A percentile compares a stretch with the other conserved stretches of the same genome.
These are phyloP conservation scores for Spinacia oleracea DNA, from an alignment of 179 eudicot genomes.

Conservation along the genomic window DNA sequence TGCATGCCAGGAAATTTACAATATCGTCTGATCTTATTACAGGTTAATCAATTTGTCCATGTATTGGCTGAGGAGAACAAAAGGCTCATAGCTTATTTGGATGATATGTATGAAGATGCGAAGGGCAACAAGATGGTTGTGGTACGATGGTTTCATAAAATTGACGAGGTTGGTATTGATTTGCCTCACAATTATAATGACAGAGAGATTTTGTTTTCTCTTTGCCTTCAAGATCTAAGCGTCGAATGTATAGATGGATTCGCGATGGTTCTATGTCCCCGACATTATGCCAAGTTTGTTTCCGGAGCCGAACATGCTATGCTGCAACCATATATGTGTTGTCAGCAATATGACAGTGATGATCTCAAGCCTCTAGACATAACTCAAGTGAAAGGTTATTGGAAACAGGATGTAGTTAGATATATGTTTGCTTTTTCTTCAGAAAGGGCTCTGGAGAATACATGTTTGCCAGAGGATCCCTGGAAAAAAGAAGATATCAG, in stretches of 20 bases:
- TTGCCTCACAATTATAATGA: conserved; percentile 71
- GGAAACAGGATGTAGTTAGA: conserved; percentile 63
- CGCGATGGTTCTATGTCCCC: conserved; percentile 71
- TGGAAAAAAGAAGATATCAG: conserved; percentile 20
- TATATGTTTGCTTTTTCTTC: conserved; percentile 25
- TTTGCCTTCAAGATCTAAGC: conserved; percentile 89
- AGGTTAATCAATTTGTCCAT: conserved; percentile 79
- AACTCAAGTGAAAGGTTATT: conserved; percentile 70
- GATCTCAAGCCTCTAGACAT: conserved; percentile 67
- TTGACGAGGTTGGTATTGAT: conserved; percentile 90
- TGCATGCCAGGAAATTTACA: background rate
- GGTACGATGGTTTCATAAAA: conserved; percentile 97
- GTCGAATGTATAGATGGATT: conserved; percentile 88
- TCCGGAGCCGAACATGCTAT: conserved; percentile 37
- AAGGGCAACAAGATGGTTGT: conserved; percentile 82
- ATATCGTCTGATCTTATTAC: background rate
- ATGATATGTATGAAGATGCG: conserved; percentile 82
- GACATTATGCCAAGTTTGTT: conserved; percentile 53
- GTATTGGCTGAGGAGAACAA: conserved; percentile 81
- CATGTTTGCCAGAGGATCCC: conserved; percentile 21
- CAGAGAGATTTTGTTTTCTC: conserved; percentile 94
- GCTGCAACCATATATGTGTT: conserved; percentile 64
- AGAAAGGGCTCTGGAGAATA: conserved; percentile 29
- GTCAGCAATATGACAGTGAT: conserved; percentile 59
- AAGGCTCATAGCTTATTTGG: conserved; percentile 71